A percentile compares a stretch with the other conserved stretches of the same genome.
Conservation (phyloP, 306 rosid species). For the Aeschynomene evenia region DNA sequence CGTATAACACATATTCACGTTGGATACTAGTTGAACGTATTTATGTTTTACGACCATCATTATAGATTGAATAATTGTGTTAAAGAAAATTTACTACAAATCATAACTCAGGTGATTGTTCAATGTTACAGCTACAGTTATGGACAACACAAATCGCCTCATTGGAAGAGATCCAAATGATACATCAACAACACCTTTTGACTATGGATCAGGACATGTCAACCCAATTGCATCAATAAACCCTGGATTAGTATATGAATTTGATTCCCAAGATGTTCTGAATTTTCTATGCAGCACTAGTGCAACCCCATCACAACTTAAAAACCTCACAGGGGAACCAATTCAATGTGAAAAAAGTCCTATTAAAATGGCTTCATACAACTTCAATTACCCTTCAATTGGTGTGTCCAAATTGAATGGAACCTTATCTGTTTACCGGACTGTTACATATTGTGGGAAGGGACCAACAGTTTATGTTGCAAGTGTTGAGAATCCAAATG, state of each 20-base stretch:
- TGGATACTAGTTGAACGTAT: too few relatives aligned
- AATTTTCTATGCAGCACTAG: slow-evolving; percentile 60
- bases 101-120: too few relatives aligned
- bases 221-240: slow-evolving; percentile 58
- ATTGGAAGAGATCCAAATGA: slow-evolving; percentile 70
- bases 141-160: slow-evolving; percentile 40
- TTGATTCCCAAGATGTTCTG: slow-evolving; percentile 54
- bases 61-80: too few relatives aligned
- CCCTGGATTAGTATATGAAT: slow-evolving; percentile 60
- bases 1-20: too few relatives aligned
- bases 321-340: slow-evolving; percentile 49
- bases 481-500: slow-evolving; percentile 47
- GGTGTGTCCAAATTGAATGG: slow-evolving; percentile 68
- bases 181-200: slow-evolving; percentile 56
- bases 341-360: slow-evolving; percentile 45
- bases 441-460: slow-evolving; percentile 51
- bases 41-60: too few relatives aligned
- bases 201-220: slow-evolving; percentile 63
- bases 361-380: slow-evolving; percentile 46
- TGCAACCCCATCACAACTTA: slow-evolving; percentile 55
- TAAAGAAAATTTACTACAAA: too few relatives aligned
- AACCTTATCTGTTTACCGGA: slow-evolving; percentile 56
- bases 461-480: slow-evolving; percentile 48
- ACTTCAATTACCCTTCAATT: slow-evolving; percentile 72
- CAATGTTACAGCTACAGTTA: slow-evolving; percentile 45